Conservation (phyloP, 306 rosid genomes). For the Fagus sylvatica region DNA sequence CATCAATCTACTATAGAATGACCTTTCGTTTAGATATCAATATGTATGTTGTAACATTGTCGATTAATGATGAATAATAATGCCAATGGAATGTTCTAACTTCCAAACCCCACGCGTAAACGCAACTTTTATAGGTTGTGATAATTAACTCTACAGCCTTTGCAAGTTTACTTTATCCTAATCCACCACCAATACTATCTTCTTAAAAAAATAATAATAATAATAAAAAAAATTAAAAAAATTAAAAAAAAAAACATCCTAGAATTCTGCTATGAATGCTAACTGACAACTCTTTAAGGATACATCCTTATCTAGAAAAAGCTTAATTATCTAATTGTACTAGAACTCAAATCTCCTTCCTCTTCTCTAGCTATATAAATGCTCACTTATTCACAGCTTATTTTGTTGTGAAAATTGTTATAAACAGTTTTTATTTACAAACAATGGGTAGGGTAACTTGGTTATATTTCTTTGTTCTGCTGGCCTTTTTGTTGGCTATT, state of each 20-base stretch:
- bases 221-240: neutral
- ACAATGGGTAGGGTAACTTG: constrained; percentile 26
- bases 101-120: too few species aligned
- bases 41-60: too few species aligned
- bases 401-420: neutral
- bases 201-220: too few species aligned
- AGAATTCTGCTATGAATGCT: neutral
- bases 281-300: neutral
- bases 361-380: neutral
- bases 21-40: too few species aligned
- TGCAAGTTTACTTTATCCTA: too few species aligned
- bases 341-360: neutral
- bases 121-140: too few species aligned
- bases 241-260: neutral
- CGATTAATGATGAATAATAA: too few species aligned
- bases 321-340: neutral
- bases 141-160: too few species aligned
- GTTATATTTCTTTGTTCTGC: neutral
- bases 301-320: neutral
- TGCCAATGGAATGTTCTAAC: too few species aligned
- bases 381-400: neutral
- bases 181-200: too few species aligned
- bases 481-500: constrained; percentile 11
- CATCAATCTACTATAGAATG: too few species aligned
- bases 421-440: neutral